phyloP scores from a whole-genome alignment of 768 basidiomycete species.

The Cystofilobasidium macerans region DNA sequence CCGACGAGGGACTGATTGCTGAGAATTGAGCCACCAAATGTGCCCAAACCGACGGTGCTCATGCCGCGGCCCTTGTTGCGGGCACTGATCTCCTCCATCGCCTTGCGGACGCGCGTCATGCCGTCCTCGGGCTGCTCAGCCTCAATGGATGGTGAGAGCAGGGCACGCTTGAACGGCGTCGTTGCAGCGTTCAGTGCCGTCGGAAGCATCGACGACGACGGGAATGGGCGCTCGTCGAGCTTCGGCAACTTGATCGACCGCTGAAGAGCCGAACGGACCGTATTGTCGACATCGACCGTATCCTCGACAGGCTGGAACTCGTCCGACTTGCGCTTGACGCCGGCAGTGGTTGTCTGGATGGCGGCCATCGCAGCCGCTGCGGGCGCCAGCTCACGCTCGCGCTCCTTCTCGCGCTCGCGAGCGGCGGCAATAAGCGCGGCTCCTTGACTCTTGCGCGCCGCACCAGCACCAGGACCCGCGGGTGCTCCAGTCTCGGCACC shows the following conservation, averaged over 20 bases:
- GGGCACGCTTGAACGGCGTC: neutral
- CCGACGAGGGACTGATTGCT: neutral
- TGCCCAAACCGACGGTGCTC: neutral
- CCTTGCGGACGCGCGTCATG: neutral
- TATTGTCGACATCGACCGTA: neutral
- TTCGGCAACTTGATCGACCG: neutral
- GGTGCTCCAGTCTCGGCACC: neutral
- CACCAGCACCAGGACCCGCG: neutral
- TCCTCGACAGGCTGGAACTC: neutral
- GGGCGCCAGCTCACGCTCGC: neutral
- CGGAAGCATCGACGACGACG: neutral
- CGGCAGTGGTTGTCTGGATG: neutral
- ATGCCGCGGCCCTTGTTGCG: neutral
- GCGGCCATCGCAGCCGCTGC: neutral
- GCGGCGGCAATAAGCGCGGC: neutral
- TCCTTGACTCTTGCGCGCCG: neutral
- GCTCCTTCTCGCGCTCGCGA: neutral
- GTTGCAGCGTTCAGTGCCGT: neutral
- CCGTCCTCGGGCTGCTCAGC: neutral
- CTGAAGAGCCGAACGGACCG: neutral
- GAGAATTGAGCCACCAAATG: neutral
- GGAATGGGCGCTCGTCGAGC: neutral
- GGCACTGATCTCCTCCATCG: slow-evolving; percentile 3
- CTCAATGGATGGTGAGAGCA: neutral
- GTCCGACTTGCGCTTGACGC: neutral